Base-by-base conservation (phyloP, 805 yeast species). In the Barnettozyma sp. region DNA sequence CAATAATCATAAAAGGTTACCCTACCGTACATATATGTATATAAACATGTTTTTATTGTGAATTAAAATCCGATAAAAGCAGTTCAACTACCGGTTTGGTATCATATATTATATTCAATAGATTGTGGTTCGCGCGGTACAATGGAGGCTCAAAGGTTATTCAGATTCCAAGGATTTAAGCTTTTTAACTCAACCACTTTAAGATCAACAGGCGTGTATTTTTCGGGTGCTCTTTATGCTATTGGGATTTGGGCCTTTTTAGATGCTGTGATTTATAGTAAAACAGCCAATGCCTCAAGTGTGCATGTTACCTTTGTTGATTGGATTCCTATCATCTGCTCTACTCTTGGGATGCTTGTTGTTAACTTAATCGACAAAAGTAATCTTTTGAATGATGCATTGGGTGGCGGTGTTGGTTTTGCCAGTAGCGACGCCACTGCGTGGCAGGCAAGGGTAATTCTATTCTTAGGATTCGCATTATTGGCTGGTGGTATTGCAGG, bases 401-500 rank as follows among this genome's bases (percentile, higher is more conserved):
- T 54, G 5, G 54, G 56, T 9, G 25, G 31, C 3, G 61, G 63
- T 24, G 56, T 55, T 5, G 46, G 62, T 41, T 62, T 60, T 25
- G 58, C 65, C 13, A 65, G 66, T 2, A 42, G 59, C 32, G 56
- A 61, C 29, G 54, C 73, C 11, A 79, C 83, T 35, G 85, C 88
- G 26, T 88, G 97, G 95, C 94, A 88, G 44, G 97, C 97, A 12
- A 72, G 96, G 49, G 78, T 88, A 24, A 79, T 94, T 12, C 67
- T 92, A 36, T 92, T 92, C 56, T 65, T 86, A 49, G 99, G 99
- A 7, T 92, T 92, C 58, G 82, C 96, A 4, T 66, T 90, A 31
- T 68, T 92, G 38, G 95, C 97, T 1, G 92, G 96, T 37, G 97
- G 98, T 0, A 63, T 92, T 41, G 86, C 95, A 14, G 97, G 97